Percentiles rank a stretch among this genome's conserved stretches.
Conservation (phyloP, 2,329 filamentous ascomycete genomes). For the Penicillium sp. region DNA sequence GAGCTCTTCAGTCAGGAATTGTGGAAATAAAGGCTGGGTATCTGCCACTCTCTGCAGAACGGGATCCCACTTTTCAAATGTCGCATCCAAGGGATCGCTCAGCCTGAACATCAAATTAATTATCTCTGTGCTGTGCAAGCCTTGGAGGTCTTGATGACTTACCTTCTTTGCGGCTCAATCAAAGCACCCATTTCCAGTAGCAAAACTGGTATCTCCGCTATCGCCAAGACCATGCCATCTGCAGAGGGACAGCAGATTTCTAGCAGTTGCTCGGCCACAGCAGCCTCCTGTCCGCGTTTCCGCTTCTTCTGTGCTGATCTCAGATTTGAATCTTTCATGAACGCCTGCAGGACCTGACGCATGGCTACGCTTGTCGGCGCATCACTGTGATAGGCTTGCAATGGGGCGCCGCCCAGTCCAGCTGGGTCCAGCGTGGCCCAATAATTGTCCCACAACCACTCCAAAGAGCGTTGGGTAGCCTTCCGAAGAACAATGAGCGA, state of each 20-base stretch:
- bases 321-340: conserved; percentile 5
- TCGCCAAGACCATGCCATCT: conserved; percentile 9
- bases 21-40: conserved; percentile 31
- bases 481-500: conserved; percentile 65
- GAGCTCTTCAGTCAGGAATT: conserved; percentile 36
- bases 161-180: conserved; percentile 25
- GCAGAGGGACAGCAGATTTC: conserved; percentile 21
- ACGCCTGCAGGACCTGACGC: conserved; percentile 14
- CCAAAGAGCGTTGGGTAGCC: conserved; percentile 63
- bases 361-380: conserved; percentile 17
- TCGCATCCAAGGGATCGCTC: conserved; percentile 23
- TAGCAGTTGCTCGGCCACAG: conserved; percentile 21
- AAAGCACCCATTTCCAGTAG: conserved; percentile 26
- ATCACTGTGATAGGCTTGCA: conserved; percentile 7
- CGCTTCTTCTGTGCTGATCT: conserved; percentile 26
- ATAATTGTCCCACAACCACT: conserved; percentile 87
- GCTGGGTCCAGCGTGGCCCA: conserved; percentile 54
- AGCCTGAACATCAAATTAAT: conserved; percentile 14
- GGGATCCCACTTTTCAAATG: conserved; percentile 32
- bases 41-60: conserved; percentile 34
- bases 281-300: conserved; percentile 20
- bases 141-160: conserved; percentile 9
- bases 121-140: background rate
- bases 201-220: conserved; percentile 17
- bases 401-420: conserved; percentile 5